A percentile compares a stretch with the other conserved stretches of the same genome.
Conservation (phyloP, 2,329 filamentous ascomycete genomes). For the Diaporthe ampelina region DNA sequence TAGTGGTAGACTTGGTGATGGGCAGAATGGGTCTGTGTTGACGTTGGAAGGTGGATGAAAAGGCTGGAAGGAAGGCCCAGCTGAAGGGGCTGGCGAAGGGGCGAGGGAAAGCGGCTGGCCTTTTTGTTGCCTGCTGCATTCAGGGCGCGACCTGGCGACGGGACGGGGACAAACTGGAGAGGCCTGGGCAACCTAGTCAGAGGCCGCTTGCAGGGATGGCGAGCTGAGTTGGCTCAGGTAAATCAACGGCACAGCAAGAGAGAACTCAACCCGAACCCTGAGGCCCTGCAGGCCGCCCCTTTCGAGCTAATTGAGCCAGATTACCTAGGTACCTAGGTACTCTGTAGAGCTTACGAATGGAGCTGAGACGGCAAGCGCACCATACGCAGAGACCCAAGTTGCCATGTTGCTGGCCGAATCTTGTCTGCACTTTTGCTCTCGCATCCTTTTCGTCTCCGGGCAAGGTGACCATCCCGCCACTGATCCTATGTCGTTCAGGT, state of each 20-base stretch:
- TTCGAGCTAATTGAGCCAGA: not conserved
- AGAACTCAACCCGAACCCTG: slow-evolving; percentile 5
- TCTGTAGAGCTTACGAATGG: not conserved
- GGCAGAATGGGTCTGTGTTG: slow-evolving; percentile 28
- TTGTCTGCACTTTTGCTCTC: not conserved
- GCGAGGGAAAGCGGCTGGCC: slow-evolving; percentile 28
- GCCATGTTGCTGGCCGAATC: not conserved
- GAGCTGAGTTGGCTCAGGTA: not conserved
- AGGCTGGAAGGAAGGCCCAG: slow-evolving; percentile 19
- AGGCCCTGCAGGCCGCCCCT: not conserved
- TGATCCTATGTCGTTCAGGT: not conserved
- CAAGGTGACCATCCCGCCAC: not conserved
- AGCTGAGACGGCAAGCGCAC: not conserved
- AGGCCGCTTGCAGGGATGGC: slow-evolving; percentile 35
- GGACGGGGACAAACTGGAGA: not conserved
- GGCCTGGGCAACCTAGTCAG: slow-evolving; percentile 16
- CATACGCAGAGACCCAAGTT: not conserved
- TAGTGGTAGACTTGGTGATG: slow-evolving; percentile 25
- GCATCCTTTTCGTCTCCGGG: not conserved
- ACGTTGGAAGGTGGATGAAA: slow-evolving; percentile 18
- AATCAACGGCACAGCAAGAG: not conserved
- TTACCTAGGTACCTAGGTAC: no score
- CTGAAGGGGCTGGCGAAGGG: not conserved
- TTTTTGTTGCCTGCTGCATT: slow-evolving; percentile 31
- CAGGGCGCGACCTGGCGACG: slow-evolving; percentile 22